Base-by-base conservation (phyloP, 73 alveolate species). In the Stentor coeruleus region DNA sequence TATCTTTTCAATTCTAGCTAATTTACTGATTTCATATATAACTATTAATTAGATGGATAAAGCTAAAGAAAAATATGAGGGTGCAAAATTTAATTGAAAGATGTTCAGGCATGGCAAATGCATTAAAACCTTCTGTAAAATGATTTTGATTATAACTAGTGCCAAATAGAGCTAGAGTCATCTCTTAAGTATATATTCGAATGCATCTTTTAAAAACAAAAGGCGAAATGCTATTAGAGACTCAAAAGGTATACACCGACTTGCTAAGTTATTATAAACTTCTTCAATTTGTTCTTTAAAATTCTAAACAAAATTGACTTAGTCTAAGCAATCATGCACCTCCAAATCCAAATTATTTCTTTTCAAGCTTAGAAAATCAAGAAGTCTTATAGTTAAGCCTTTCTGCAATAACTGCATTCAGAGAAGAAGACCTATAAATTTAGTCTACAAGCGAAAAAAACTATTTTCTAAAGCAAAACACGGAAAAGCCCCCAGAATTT, bases 141-240 rank as follows among this genome's bases (percentile, higher is more conserved):
- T 28, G 79, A 20, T 11, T 40, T 66, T 1, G n/a, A 37, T 11
- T 66, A 28, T 66, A 66, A 31, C 41, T 37, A 66, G 0, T 20
- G n/a, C n/a, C 40, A 66, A 66, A 66, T 20, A 20, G 79, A 75
- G 6, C 38, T 75, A 33, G 83, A 75, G 38, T 1, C 59, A 26
- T 15, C 26, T 14, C 33, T 75, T 20, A 66, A 75, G 0, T 35
- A 75, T 20, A 66, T 39, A 14, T 26, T 75, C 15, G n/a, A 40
- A 38, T 37, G 33, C 80, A 36, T 75, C 3, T 66, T 37, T 36
- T n/a, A 75, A 75, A 75, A 75, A 75, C 33, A 75, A 75, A 75
- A 66, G 83, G n/a, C 33, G 39, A 40, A 75, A 75, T 1, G 11
- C 39, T n/a, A 26, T 75, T 15, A 14, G 74, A 14, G 83, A 75